Percentiles rank a stretch among this genome's conserved stretches.
Conservation (phyloP, 2,329 filamentous ascomycete species). For the Trichoderma pleuroti region DNA sequence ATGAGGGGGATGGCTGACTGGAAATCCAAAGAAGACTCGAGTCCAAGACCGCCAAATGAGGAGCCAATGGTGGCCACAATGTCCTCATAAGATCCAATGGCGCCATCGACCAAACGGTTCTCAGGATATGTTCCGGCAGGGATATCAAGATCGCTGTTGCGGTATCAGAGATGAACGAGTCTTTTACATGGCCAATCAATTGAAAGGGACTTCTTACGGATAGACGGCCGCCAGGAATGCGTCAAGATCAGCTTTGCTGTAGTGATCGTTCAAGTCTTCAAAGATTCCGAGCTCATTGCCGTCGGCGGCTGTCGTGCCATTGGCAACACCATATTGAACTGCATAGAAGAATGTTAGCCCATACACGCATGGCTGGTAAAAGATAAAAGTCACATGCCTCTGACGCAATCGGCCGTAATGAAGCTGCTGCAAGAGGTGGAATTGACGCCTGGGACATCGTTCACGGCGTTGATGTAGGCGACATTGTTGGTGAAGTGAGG, state of each 20-base stretch:
- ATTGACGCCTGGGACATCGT: neutral
- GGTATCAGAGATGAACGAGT: neutral
- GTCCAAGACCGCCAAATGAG: neutral
- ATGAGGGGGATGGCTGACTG: neutral
- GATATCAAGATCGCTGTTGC: neutral
- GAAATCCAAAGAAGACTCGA: neutral
- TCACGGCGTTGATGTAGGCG: neutral
- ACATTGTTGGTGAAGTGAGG: neutral
- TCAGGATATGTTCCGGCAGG: neutral
- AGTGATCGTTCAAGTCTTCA: neutral
- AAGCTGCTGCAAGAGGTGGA: neutral
- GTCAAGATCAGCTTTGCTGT: conserved; percentile 1
- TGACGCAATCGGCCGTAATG: conserved; percentile 1
- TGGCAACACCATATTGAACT: neutral
- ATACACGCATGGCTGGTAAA: neutral
- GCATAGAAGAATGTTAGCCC: neutral
- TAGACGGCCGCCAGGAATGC: neutral
- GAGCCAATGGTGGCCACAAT: neutral
- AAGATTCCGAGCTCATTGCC: conserved; percentile 14
- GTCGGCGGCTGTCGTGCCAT: neutral
- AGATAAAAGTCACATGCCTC: neutral
- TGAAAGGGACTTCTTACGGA: neutral
- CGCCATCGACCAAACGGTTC: neutral
- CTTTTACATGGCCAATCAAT: neutral
- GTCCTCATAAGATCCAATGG: neutral